Conservation (phyloP, 139 green algal genomes). For the Desmodesmus armatus region DNA sequence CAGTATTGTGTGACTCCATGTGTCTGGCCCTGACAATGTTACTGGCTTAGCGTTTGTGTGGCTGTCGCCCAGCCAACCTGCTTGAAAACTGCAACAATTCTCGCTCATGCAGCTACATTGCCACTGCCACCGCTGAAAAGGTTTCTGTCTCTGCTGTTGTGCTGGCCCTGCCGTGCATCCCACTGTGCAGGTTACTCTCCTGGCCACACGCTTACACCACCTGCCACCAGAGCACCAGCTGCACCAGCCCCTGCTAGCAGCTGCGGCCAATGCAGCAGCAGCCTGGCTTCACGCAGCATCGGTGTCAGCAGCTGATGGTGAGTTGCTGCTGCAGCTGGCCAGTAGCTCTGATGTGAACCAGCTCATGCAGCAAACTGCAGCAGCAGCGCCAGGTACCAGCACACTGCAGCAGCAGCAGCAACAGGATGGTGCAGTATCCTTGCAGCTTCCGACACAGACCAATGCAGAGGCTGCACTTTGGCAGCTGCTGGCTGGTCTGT, state of each 20-base stretch:
- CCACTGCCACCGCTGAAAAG: background rate
- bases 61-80: background rate
- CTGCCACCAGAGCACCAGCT: background rate
- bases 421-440: background rate
- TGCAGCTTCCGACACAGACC: no score
- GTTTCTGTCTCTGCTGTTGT: background rate
- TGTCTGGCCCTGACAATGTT: background rate
- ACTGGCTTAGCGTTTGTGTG: background rate
- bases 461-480: no score
- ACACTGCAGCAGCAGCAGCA: background rate
- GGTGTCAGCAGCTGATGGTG: no score
- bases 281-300: no score
- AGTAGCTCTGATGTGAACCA: background rate
- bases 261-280: conserved; percentile 4
- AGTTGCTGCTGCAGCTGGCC: conserved; percentile 11
- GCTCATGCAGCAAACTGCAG: background rate
- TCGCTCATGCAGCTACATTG: background rate
- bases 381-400: background rate
- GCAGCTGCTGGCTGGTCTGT: background rate
- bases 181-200: background rate
- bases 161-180: background rate
- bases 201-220: background rate
- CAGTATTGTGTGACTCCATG: background rate
- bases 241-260: background rate
- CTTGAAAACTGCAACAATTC: background rate